Conservation (phyloP, 768 basidiomycete genomes). For the Paxillus involutus region DNA sequence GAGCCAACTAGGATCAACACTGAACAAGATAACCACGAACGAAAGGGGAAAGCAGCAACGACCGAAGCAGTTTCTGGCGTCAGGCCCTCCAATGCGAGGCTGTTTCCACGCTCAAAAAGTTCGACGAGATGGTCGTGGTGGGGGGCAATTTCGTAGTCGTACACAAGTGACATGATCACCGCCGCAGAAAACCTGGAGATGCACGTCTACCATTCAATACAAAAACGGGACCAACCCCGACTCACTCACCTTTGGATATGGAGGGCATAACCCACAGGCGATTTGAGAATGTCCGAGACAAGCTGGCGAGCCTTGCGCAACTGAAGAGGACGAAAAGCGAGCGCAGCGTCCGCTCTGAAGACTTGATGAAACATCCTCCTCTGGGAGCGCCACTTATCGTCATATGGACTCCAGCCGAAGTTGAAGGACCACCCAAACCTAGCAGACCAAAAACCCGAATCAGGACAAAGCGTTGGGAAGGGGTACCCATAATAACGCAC, state of each 20-base stretch:
- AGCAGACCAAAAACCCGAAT: background rate
- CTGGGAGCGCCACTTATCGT: conserved; percentile 23
- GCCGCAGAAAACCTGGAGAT: background rate
- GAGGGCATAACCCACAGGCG: conserved; percentile 1
- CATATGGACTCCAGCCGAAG: conserved; percentile 16
- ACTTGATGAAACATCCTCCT: conserved; percentile 23
- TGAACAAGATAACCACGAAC: conserved; percentile 1
- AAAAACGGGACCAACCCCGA: too few relatives aligned
- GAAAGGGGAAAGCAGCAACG: conserved; percentile 22
- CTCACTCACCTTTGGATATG: conserved; percentile 11
- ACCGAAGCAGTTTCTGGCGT: conserved; percentile 16
- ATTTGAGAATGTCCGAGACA: conserved; percentile 8
- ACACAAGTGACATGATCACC: conserved; percentile 34
- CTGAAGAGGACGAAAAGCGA: conserved; percentile 15
- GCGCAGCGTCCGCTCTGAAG: conserved; percentile 17
- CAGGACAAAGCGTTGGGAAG: background rate
- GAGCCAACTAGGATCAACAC: background rate
- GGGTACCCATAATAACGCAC: conserved; percentile 3
- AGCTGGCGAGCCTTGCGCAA: conserved; percentile 19
- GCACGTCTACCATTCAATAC: background rate
- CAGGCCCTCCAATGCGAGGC: conserved; percentile 10
- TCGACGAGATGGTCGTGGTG: conserved; percentile 37
- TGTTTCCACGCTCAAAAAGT: conserved; percentile 34
- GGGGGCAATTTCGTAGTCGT: conserved; percentile 37
- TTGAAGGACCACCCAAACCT: conserved; percentile 24